Conservation (phyloP, 768 basidiomycete genomes). For the Gyrodon lividus region DNA sequence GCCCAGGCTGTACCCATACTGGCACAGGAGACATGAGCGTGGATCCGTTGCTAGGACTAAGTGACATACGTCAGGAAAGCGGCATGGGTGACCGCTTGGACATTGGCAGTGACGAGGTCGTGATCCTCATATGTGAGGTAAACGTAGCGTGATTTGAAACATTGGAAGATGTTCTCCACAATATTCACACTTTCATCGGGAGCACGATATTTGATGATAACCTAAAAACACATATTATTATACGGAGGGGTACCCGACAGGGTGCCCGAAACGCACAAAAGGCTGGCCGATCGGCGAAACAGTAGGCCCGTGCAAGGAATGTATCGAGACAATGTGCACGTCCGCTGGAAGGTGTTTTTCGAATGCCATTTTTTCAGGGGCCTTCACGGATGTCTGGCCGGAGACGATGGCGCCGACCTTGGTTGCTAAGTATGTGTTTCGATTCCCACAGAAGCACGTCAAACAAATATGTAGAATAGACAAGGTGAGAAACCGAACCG, state of each 20-base stretch:
- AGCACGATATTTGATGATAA: constrained; percentile 85
- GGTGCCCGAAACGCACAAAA: constrained; percentile 51
- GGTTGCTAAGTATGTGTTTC: constrained; percentile 56
- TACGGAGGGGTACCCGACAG: neutral
- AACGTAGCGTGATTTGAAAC: constrained; percentile 83
- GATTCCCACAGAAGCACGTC: neutral
- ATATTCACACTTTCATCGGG: constrained; percentile 66
- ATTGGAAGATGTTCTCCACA: constrained; percentile 80
- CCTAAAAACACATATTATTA: constrained; percentile 43
- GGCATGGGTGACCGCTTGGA: constrained; percentile 97
- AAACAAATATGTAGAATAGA: neutral
- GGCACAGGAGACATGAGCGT: constrained; percentile 5
- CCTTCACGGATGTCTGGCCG: constrained; percentile 96
- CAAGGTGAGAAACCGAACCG: neutral
- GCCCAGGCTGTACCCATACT: constrained; percentile 99
- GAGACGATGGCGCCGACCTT: constrained; percentile 90
- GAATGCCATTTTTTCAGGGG: constrained; percentile 87
- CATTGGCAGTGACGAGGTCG: constrained; percentile 94
- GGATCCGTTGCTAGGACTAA: neutral
- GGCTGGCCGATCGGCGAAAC: constrained; percentile 90
- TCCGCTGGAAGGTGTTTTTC: constrained; percentile 85
- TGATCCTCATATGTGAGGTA: constrained; percentile 96
- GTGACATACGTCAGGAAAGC: constrained; percentile 83
- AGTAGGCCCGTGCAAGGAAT: constrained; percentile 91
- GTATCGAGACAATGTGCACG: constrained; percentile 86